Conservation (phyloP, 176 grass and related monocot species). For the Bolboschoenus planiculmis region DNA sequence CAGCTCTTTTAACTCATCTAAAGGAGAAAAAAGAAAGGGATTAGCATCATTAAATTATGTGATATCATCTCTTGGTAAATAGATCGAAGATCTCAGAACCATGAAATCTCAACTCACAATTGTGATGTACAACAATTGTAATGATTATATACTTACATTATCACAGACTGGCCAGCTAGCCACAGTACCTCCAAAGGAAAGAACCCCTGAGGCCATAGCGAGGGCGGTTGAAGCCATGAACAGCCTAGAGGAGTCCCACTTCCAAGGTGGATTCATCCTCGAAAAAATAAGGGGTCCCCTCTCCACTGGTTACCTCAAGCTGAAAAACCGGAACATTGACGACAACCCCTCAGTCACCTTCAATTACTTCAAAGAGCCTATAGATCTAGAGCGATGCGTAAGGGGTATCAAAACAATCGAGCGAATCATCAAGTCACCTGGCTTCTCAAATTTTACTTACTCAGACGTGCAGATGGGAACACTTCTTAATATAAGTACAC, state of each 20-base stretch:
- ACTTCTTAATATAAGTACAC: conserved; percentile 45
- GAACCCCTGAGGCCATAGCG: conserved; percentile 49
- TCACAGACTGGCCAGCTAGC: conserved; percentile 55
- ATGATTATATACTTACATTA: background rate
- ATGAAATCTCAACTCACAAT: background rate
- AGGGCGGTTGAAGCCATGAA: conserved; percentile 46
- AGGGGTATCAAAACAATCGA: conserved; percentile 53
- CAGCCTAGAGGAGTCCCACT: conserved; percentile 34
- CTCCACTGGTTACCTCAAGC: conserved; percentile 56
- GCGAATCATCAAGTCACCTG: conserved; percentile 43
- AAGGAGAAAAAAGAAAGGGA: background rate
- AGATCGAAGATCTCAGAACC: background rate
- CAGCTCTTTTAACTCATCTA: background rate
- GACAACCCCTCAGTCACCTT: conserved; percentile 75
- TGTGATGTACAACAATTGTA: background rate
- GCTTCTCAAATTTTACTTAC: conserved; percentile 63
- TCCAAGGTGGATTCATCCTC: conserved; percentile 73
- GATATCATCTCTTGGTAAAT: background rate
- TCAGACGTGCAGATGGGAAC: conserved; percentile 40
- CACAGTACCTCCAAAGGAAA: conserved; percentile 57
- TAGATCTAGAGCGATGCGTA: conserved; percentile 57
- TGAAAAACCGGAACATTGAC: conserved; percentile 44
- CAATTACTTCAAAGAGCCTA: conserved; percentile 80
- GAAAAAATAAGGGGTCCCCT: conserved; percentile 74
- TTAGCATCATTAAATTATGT: background rate